Conservation (phyloP, 805 yeast species). For the Saccharomycopsis vini region DNA sequence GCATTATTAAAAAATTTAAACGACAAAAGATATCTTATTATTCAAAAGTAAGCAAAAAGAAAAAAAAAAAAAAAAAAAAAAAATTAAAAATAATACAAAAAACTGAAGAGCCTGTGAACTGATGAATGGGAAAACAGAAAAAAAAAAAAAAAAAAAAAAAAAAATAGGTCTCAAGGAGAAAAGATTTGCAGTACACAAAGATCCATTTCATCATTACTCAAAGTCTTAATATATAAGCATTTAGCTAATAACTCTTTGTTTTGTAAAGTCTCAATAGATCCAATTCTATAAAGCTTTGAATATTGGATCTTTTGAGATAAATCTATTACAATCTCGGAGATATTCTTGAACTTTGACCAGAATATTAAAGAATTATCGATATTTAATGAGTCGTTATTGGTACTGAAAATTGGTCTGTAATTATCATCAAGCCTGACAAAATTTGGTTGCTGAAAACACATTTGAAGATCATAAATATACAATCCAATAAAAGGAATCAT, state of each 20-base stretch:
- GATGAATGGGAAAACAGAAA: too few relatives aligned
- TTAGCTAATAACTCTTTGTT: slow-evolving; percentile 60
- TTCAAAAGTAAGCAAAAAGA: too few relatives aligned
- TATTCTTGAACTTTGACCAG: slow-evolving; percentile 65
- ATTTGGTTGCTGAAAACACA: not conserved
- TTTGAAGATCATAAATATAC: slow-evolving; percentile 72
- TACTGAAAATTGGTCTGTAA: slow-evolving; percentile 17
- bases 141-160: too few relatives aligned
- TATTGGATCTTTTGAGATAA: slow-evolving; percentile 79
- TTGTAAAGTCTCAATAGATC: too few relatives aligned
- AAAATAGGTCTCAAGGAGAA: too few relatives aligned
- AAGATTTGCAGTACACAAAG: too few relatives aligned
- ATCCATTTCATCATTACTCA: slow-evolving; percentile 64
- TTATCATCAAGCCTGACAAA: too few relatives aligned
- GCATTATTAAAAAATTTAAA: too few relatives aligned
- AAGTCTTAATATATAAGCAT: slow-evolving; percentile 70
- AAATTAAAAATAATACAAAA: too few relatives aligned
- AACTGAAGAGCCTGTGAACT: too few relatives aligned
- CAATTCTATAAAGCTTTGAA: slow-evolving; percentile 52
- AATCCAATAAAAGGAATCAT: slow-evolving; percentile 87
- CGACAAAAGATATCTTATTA: too few relatives aligned
- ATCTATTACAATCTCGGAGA: slow-evolving; percentile 69
- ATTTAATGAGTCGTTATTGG: slow-evolving; percentile 20
- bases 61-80: too few relatives aligned
- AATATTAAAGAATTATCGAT: slow-evolving; percentile 42